Evolutionary conservation across 164 flowering plant species (phyloP).

Genomic region (Dillenia suffruticosa): DNA sequence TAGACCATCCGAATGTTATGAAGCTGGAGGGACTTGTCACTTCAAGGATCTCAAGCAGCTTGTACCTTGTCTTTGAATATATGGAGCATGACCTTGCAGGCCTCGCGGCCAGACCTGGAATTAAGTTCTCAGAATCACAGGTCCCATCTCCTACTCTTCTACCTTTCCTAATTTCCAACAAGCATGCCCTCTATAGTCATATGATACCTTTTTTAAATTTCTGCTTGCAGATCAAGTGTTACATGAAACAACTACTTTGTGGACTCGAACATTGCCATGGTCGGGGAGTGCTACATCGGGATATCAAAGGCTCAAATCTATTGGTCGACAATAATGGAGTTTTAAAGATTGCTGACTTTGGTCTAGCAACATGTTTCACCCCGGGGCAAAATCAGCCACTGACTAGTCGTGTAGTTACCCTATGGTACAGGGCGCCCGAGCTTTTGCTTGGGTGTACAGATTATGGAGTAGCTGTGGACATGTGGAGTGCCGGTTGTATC

Average conservation of each 20-base stretch:
- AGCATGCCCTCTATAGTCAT: no score
- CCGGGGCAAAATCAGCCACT: constrained; percentile 41
- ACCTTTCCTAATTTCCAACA: not conserved
- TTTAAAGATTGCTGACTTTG: constrained; percentile 60
- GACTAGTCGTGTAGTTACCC: constrained; percentile 63
- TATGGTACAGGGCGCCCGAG: constrained; percentile 71
- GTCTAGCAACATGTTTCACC: constrained; percentile 40
- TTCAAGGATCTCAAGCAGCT: constrained; percentile 48
- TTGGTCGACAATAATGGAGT: constrained; percentile 44
- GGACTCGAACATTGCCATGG: constrained; percentile 63
- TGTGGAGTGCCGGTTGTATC: constrained; percentile 13
- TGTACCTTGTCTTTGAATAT: constrained; percentile 31
- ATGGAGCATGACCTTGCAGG: constrained; percentile 56
- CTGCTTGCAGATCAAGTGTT: constrained; percentile 52
- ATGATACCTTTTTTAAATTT: no score
- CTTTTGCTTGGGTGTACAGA: constrained; percentile 58
- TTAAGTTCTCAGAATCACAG: constrained; percentile 57
- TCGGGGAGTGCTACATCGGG: constrained; percentile 57
- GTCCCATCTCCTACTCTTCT: constrained; percentile 16
- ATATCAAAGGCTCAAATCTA: constrained; percentile 65
- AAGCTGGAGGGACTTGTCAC: constrained; percentile 54
- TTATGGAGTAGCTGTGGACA: constrained; percentile 49
- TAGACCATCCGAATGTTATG: constrained; percentile 62
- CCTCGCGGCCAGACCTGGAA: constrained; percentile 36
- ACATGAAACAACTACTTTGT: constrained; percentile 44